Percentiles rank a stretch among this genome's conserved stretches.
These are phyloP conservation scores for Rhytidhysteron rufulum DNA, from an alignment of 2,329 filamentous ascomycete genomes.

Conservation along the genomic window DNA sequence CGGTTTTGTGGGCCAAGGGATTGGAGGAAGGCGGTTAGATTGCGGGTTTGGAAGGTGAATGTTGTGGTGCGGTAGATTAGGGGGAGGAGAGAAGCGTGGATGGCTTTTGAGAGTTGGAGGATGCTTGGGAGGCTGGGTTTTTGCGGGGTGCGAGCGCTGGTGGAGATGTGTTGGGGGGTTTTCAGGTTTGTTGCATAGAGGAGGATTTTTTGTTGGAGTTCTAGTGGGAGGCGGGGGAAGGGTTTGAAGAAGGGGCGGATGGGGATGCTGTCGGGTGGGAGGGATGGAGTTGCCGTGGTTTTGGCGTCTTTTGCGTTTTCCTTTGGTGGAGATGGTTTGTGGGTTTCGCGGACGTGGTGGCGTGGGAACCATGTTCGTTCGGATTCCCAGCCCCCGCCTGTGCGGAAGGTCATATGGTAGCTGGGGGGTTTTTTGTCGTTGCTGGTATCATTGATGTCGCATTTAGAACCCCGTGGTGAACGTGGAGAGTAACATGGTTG, in stretches of 20 bases:
- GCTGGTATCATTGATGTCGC: no score
- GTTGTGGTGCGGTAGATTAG: constrained; percentile 24
- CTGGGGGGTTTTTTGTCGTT: background rate
- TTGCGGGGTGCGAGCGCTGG: constrained; percentile 9
- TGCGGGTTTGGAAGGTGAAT: constrained; percentile 21
- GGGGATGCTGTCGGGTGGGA: constrained; percentile 12
- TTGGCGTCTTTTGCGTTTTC: constrained; percentile 11
- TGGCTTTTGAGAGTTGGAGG: constrained; percentile 3
- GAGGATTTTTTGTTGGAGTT: constrained; percentile 27
- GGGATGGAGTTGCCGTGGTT: constrained; percentile 16
- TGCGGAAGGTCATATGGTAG: background rate
- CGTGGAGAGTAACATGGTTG: no score
- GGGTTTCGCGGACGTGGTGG: background rate
- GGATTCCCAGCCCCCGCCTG: background rate
- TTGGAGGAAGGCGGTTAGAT: constrained; percentile 19
- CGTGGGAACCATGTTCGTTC: background rate
- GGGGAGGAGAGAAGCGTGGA: constrained; percentile 14
- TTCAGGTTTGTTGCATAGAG: constrained; percentile 13
- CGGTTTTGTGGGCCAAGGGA: constrained; percentile 20
- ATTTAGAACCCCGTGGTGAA: no score
- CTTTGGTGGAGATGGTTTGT: background rate
- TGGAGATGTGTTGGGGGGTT: background rate
- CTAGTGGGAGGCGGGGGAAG: constrained; percentile 21
- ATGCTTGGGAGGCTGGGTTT: constrained; percentile 3
- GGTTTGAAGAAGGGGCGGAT: constrained; percentile 26